Evolutionary conservation across 495 filamentous ascomycete genomes (phyloP), one percentile per base, ranked within the genome.

Genomic region (Penicillium ochrochloron): DNA sequence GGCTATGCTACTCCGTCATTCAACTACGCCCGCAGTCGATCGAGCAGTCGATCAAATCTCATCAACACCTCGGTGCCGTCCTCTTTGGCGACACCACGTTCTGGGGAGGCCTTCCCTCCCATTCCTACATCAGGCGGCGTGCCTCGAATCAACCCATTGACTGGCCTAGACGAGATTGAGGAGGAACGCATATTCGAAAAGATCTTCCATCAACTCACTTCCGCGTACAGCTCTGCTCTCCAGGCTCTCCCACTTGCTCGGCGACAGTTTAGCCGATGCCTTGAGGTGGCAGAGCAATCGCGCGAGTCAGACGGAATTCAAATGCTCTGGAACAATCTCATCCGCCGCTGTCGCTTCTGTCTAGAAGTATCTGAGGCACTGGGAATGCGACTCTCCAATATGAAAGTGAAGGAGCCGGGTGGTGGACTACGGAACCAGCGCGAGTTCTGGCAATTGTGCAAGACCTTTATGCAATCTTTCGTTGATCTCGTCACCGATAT

Each of bases 401-500:
- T 96, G 79, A 92, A 92, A 75, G 79, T 96, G 29, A 93, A 92
- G 67, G 92, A 97, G 63, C 91, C 89, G 10, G 88, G 86, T 33
- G 80, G 77, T 21, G 81, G 82, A 17, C 83, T 91, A 54, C 85
- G 92, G 33, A 92, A 89, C 37, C 89, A 93, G 65, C 82, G 84
- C 25, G 85, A 88, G 52, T 95, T 96, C 74, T 97, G 93, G 93
- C 86, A 86, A 60, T 82, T 92, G 29, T 93, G 90, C 81, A 91
- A 88, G 73, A 76, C 78, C 46, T 96, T 93, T 69, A 86, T 94
- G 73, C 76, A 89, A 75, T 85, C 90, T 17, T 95, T 92, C 78
- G 86, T 87, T 63, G 85, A 92, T 54, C 79, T 96, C 1, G 88
- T 89, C 14, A 84, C 83, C 44, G 87, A 88, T 65, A 86, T 93